Evolutionary conservation across 768 basidiomycete species (phyloP).

Genomic region (Boletus subparvulus): DNA sequence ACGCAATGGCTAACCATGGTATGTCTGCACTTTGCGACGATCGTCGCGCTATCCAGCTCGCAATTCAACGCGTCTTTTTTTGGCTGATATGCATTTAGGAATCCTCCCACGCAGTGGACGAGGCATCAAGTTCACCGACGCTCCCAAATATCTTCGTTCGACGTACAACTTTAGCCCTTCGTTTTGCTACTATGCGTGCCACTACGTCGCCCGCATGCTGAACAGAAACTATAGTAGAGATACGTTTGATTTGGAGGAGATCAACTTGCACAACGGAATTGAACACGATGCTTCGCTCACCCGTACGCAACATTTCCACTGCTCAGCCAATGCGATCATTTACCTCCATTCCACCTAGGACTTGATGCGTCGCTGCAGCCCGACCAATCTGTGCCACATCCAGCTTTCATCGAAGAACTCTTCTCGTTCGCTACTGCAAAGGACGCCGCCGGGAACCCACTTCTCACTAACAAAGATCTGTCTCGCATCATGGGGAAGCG

Average conservation of each 20-base stretch:
- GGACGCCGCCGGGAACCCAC: constrained; percentile 42
- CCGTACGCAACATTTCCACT: constrained; percentile 16
- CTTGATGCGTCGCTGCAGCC: constrained; percentile 47
- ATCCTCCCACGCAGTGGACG: constrained; percentile 61
- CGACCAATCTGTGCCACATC: constrained; percentile 54
- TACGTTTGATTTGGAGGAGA: constrained; percentile 56
- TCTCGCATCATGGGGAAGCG: constrained; percentile 58
- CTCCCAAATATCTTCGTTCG: constrained; percentile 38
- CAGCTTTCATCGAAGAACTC: constrained; percentile 53
- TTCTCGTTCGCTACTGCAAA: constrained; percentile 60
- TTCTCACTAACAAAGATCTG: constrained; percentile 60
- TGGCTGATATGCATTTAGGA: constrained; percentile 13
- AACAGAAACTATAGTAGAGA: constrained; percentile 55
- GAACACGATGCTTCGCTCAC: constrained; percentile 28
- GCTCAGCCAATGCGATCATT: neutral
- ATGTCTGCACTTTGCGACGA: constrained; percentile 44
- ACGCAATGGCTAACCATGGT: constrained; percentile 84
- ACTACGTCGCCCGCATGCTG: constrained; percentile 56
- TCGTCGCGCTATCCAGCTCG: neutral
- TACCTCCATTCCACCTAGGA: constrained; percentile 39
- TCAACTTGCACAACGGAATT: constrained; percentile 16
- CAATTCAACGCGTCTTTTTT: neutral
- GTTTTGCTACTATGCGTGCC: constrained; percentile 64
- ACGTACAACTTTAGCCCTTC: constrained; percentile 71
- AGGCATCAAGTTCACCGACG: constrained; percentile 57